These are phyloP conservation scores for Eimeria maxima DNA, from an alignment of 169 alveolate species.

Conservation along the genomic window DNA sequence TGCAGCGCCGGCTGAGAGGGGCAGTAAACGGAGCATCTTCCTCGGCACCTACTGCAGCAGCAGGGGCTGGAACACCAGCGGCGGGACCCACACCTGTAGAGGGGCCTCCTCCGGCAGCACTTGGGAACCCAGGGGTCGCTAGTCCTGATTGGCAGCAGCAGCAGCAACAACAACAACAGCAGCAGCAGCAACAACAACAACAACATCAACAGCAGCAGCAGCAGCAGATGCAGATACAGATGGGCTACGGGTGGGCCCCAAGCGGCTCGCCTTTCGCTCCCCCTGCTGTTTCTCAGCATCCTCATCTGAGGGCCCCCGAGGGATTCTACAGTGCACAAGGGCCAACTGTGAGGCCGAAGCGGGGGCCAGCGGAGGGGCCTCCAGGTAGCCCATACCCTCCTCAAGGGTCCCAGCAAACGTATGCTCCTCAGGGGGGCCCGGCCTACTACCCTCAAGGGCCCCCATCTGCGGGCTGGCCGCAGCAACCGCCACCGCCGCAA, in stretches of 20 bases:
- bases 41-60: not conserved
- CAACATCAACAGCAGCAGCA: not conserved
- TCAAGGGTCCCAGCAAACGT: constrained; percentile 6
- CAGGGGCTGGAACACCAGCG: not conserved
- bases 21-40: constrained; percentile 20
- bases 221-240: constrained; percentile 42
- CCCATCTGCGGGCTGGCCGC: constrained; percentile 31
- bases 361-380: constrained; percentile 59
- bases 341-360: constrained; percentile 13
- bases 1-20: constrained; percentile 52
- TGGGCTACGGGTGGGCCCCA: constrained; percentile 60
- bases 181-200: not conserved
- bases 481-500: constrained; percentile 24
- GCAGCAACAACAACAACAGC: constrained; percentile 33
- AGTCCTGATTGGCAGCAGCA: constrained; percentile 42
- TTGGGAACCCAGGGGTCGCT: constrained; percentile 30
- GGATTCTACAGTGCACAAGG: constrained; percentile 60
- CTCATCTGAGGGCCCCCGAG: constrained; percentile 61
- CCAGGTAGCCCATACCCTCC: constrained; percentile 17
- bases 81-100: constrained; percentile 2
- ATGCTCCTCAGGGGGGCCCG: constrained; percentile 41
- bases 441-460: constrained; percentile 14
- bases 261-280: not conserved
- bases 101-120: constrained; percentile 1
- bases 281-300: constrained; percentile 3